phyloP scores from a whole-genome alignment of 768 basidiomycete species.

The Mycena capillaripes region DNA sequence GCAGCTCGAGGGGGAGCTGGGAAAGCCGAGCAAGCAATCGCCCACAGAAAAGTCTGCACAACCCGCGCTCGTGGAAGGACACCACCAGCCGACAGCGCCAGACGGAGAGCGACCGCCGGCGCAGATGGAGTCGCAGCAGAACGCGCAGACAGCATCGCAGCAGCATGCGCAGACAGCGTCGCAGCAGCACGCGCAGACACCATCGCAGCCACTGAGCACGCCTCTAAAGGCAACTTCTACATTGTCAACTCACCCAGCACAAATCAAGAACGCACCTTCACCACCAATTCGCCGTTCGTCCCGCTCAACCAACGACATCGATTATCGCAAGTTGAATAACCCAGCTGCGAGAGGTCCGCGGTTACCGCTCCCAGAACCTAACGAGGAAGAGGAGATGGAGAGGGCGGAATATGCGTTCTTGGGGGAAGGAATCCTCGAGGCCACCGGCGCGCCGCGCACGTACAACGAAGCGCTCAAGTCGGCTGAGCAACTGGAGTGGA shows the following conservation, averaged over 20 bases:
- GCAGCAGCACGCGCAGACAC: constrained; percentile 15
- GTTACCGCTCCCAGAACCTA: too few species aligned
- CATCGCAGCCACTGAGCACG: background rate
- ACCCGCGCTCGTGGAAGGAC: constrained; percentile 1
- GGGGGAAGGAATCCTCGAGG: background rate
- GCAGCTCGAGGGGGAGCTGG: constrained; percentile 32
- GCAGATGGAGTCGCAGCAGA: too few species aligned
- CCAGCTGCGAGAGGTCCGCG: constrained; percentile 1
- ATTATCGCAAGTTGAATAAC: constrained; percentile 30
- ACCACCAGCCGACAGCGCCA: constrained; percentile 6
- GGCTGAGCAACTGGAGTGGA: constrained; percentile 17
- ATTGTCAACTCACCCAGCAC: constrained; percentile 3
- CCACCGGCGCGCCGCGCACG: background rate
- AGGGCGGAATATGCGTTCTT: constrained; percentile 5
- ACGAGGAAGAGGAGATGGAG: background rate
- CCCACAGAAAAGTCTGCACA: constrained; percentile 23
- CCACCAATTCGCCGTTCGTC: constrained; percentile 8
- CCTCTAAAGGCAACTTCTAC: background rate
- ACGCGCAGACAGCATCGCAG: constrained; percentile 17
- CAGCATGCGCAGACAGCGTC: background rate
- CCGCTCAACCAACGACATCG: background rate
- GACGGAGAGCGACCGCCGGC: background rate
- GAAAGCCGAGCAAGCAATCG: constrained; percentile 27
- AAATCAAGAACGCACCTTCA: background rate
- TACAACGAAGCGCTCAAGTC: constrained; percentile 16